These are phyloP conservation scores for Tubosaeta sp. DNA, from an alignment of 768 basidiomycete species.

Conservation along the genomic window DNA sequence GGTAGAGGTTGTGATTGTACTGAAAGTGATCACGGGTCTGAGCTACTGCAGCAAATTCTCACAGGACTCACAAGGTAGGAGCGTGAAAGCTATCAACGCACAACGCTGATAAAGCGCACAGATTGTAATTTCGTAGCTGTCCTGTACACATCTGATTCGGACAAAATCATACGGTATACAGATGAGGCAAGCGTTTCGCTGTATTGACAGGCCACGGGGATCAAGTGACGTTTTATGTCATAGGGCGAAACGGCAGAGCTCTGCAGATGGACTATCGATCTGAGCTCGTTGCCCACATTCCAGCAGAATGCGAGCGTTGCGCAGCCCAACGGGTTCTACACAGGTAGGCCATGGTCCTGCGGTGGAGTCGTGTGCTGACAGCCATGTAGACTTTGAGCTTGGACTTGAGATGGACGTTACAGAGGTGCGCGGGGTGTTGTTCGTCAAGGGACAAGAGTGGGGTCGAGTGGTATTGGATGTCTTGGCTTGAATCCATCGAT, in stretches of 20 bases:
- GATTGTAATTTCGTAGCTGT: conserved; percentile 82
- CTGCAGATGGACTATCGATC: conserved; percentile 86
- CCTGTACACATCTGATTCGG: conserved; percentile 72
- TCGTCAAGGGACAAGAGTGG: conserved; percentile 77
- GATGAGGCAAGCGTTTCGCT: conserved; percentile 51
- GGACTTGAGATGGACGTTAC: conserved; percentile 82
- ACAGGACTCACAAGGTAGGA: conserved; percentile 47
- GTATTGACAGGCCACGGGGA: conserved; percentile 11
- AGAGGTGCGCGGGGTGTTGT: conserved; percentile 77
- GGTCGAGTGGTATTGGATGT: conserved; percentile 67
- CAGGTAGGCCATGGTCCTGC: conserved; percentile 44
- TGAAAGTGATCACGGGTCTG: conserved; percentile 6
- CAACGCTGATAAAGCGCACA: conserved; percentile 22
- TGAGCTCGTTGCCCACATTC: conserved; percentile 74
- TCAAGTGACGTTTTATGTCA: conserved; percentile 22
- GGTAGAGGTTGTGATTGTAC: conserved; percentile 41
- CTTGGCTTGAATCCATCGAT: conserved; percentile 29
- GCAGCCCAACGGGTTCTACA: conserved; percentile 67
- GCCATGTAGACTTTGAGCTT: conserved; percentile 67
- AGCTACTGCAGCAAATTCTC: conserved; percentile 60
- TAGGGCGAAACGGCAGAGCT: conserved; percentile 67
- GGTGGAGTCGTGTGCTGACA: background rate
- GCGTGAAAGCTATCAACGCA: background rate
- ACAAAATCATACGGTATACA: conserved; percentile 74
- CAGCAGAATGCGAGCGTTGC: conserved; percentile 61